phyloP scores from a whole-genome alignment of 2,329 filamentous ascomycete genomes.

The Mollisiaceae sp. region DNA sequence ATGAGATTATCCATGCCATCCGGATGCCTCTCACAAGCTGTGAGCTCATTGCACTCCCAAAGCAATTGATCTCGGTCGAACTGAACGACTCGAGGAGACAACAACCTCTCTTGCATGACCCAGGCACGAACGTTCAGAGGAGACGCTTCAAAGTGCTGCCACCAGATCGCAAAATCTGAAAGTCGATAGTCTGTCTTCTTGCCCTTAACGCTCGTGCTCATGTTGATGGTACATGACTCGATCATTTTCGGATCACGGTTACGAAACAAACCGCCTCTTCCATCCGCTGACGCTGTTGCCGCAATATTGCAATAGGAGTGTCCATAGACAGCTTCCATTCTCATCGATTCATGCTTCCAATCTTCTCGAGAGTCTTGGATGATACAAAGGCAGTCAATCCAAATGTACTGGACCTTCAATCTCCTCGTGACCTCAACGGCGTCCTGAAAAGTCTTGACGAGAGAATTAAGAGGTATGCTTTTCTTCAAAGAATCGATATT shows the following conservation, averaged over 20 bases:
- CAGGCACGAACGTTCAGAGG: slow-evolving; percentile 1
- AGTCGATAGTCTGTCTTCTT: neutral
- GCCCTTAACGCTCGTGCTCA: neutral
- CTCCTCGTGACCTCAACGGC: neutral
- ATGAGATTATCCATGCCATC: neutral
- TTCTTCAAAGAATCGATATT: neutral
- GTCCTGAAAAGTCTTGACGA: slow-evolving; percentile 10
- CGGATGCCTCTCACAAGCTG: slow-evolving; percentile 3
- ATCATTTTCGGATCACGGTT: neutral
- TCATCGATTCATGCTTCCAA: slow-evolving; percentile 9
- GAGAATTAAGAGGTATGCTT: neutral
- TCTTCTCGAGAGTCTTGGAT: slow-evolving; percentile 13
- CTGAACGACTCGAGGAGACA: neutral
- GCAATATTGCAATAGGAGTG: slow-evolving; percentile 5
- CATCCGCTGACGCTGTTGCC: slow-evolving; percentile 1
- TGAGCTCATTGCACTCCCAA: slow-evolving; percentile 6
- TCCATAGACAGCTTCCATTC: slow-evolving; percentile 16
- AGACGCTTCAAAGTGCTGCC: slow-evolving; percentile 2
- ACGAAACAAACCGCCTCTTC: neutral
- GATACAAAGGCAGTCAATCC: slow-evolving; percentile 23
- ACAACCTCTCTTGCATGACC: slow-evolving; percentile 4
- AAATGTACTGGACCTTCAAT: neutral
- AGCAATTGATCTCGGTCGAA: slow-evolving; percentile 3
- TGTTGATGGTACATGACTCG: neutral
- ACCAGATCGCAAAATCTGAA: neutral